Evolutionary conservation across 176 grass and related monocot genomes (phyloP).

Genomic region (Lolium rigidum): DNA sequence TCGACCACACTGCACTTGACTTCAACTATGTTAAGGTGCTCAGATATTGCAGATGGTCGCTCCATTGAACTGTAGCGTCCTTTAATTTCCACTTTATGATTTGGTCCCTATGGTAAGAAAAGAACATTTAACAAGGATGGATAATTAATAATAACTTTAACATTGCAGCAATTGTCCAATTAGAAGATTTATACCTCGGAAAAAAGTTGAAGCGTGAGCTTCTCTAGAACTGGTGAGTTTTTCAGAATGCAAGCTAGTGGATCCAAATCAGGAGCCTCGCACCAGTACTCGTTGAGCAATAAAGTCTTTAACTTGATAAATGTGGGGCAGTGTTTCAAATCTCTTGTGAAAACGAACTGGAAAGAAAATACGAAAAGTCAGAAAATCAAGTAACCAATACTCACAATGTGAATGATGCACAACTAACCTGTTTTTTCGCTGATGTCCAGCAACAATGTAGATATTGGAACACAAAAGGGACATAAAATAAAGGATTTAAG

Average conservation of each 20-base stretch:
- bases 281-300: conserved; percentile 8
- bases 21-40: not conserved
- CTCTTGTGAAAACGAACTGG: conserved; percentile 33
- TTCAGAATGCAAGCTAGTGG: conserved; percentile 20
- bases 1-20: not conserved
- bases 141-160: not conserved
- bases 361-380: not conserved
- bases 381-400: not conserved
- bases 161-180: not conserved
- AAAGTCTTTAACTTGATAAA: conserved; percentile 41
- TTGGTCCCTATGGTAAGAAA: not conserved
- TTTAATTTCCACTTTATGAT: conserved; percentile 15
- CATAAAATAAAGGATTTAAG: not conserved
- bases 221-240: conserved; percentile 35
- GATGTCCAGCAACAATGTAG: not conserved
- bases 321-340: conserved; percentile 33
- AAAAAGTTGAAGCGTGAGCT: conserved; percentile 27
- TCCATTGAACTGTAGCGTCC: not conserved
- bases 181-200: not conserved
- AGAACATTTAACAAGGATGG: not conserved
- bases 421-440: not conserved
- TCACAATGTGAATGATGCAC: not conserved
- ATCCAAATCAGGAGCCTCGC: not conserved
- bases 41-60: not conserved
- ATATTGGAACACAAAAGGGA: not conserved